Evolutionary conservation across 2,329 filamentous ascomycete genomes (phyloP), one percentile per base, ranked within the genome.

Genomic region (Aspergillus awamori): DNA sequence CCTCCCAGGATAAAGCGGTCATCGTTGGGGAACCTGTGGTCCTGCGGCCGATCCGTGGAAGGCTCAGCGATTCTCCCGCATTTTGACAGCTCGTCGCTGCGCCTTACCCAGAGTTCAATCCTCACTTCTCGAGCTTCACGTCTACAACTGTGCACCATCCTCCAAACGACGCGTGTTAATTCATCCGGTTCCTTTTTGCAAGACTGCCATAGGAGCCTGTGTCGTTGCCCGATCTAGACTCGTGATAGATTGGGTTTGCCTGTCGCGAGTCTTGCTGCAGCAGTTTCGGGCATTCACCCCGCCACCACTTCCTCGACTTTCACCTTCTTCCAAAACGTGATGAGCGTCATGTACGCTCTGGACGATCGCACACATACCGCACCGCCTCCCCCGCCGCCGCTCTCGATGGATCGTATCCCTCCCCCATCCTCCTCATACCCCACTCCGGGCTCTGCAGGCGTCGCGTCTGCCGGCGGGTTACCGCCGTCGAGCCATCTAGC

Each of bases 341-440:
- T 51, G 47, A 51, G 47, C 26, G 49, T 56, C 68, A 77, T 77
- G 75, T 77, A 77, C 67, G 69, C 74, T 58, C 63, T 76, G 53
- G 75, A 77, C 57, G 74, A 77, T 59, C 72, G 75, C 67, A 65
- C 72, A 59, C 73, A 76, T 68, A 71, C 70, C 57, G 67, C 71
- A 48, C 74, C 74, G 57, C 72, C 71, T 51, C 72, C 70, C 30
- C 74, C 72, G 28, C 75, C 76, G 43, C 72, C 75, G 22, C 74
- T 78, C 63, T 74, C 72, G 65, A 77, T 77, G 73, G 76, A 78
- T 69, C 75, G 75, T 67, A 76, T 77, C 62, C 72, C 72, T 63
- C 71, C 70, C 43, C 70, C 70, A 33, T 71, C 74, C 43, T 70
- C 74, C 55, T 67, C 73, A 49, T 74, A 78, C 69, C 73, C 74